Evolutionary conservation across 768 basidiomycete species (phyloP), one percentile per base, ranked within the genome.

Genomic region (Lenzites betulinus): DNA sequence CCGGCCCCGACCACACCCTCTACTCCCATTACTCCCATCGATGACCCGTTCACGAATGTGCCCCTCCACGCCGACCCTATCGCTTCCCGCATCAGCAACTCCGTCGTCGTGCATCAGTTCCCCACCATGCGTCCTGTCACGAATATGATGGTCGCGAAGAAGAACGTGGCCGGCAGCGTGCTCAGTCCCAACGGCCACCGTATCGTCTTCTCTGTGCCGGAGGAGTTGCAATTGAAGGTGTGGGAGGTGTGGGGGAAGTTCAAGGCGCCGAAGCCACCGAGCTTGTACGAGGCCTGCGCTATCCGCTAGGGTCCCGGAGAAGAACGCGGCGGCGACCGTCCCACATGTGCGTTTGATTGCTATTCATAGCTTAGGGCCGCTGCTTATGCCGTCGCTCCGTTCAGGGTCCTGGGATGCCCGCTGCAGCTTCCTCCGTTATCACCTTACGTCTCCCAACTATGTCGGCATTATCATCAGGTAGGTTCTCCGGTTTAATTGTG

Each of bases 191-290:
- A 71, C 73, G 88, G 71, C 69, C 83, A 73, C 51, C 77, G 74
- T 55, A 75, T 86, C 18, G 80, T 88, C 5, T 76, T 85, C 46
- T 85, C 85, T 1, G 80, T 84, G 1, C 84, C 86, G 5, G 80
- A 78, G 30, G 88, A 90, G 71, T 81, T 79, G 68, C 88, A 87
- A 70, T 69, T 90, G 56, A 86, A 84, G 74, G 80, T 87, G 42
- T 87, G 81, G 77, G 85, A 83, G 50, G 76, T 81, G 9, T 84
- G 82, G 82, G 76, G 77, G 36, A 81, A 78, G 70, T 70, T 73
- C 54, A 78, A 55, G 54, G 66, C 66, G 25, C 57, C 69, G 42
- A 66, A 58, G 64, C 42, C 48, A 13, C 38, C 46, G 46, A 52
- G 50, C 47, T 30, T 58, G 39, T 54, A 54, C 33, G 59, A 54